Evolutionary conservation across 306 rosid species (phyloP).

Genomic region (Dalbergia oliveri): DNA sequence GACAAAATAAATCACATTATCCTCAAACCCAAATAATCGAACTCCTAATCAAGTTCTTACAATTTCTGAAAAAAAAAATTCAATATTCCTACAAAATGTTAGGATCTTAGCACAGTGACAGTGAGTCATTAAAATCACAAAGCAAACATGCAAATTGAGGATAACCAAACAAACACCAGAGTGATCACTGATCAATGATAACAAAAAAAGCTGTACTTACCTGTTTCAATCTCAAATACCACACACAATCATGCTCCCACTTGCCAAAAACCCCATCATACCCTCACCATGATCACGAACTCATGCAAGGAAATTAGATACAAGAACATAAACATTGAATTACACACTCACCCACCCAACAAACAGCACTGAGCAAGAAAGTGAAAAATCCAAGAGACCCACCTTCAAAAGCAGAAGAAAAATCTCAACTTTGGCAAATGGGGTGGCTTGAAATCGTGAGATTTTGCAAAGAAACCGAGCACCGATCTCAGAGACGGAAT

Average conservation of each 20-base stretch:
- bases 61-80: too few relatives aligned
- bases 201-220: neutral
- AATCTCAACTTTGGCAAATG: constrained; percentile 46
- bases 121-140: neutral
- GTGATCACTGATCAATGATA: neutral
- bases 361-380: constrained; percentile 23
- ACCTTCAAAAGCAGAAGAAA: constrained; percentile 40
- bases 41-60: neutral
- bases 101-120: constrained; percentile 34
- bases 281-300: constrained; percentile 7
- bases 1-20: constrained; percentile 29
- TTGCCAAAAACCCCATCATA: neutral
- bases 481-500: constrained; percentile 24
- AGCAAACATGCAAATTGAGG: neutral
- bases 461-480: constrained; percentile 43
- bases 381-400: constrained; percentile 12
- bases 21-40: constrained; percentile 33
- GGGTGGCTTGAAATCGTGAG: constrained; percentile 37
- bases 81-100: constrained; percentile 10
- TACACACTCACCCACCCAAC: neutral
- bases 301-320: constrained; percentile 14
- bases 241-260: neutral
- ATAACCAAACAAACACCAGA: too few relatives aligned
- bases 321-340: neutral
- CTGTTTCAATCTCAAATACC: constrained; percentile 30